Evolutionary conservation across 768 basidiomycete species (phyloP), one percentile per base, ranked within the genome.

Genomic region (Kwoniella mangroviensis): DNA sequence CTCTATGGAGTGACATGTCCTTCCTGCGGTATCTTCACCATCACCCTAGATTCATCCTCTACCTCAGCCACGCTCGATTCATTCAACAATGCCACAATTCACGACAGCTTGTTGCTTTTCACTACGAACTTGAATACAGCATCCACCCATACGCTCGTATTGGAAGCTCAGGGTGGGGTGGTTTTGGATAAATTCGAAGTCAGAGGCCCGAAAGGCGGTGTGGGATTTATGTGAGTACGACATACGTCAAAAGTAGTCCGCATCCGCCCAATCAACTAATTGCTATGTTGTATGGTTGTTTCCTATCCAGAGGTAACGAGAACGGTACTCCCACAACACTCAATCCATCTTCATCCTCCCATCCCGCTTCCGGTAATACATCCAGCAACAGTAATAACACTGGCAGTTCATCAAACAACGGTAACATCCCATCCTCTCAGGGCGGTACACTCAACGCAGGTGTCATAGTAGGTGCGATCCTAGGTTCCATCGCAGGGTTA

Each of bases 31-130:
- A 13, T 21, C 12, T 77, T 57, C 67, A 70, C 49, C 3, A 60
- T 74, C 11, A 71, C 67, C 1, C 63, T 79, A 1, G 74, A 79
- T 45, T 6, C 65, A 43, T 42, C 67, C 17, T 59, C 42, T 7
- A 12, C 60, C 22, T 17, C 22, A 7, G 56, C 75, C 3, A 75
- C 68, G 42, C 60, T 65, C 21, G 52, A 65, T 15, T 34, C 51
- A 10, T 24, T 53, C 4, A 69, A 70, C 43, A 62, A 72, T 24
- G 66, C 73, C 6, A 66, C 61, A n/a, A 67, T 68, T 3, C 79
- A 80, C 55, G 56, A 63, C 22, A 70, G 69, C 15, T 49, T 73
- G 13, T 40, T 80, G 34, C 78, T 68, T 67, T 77, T 77, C 65
- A 63, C 67, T 5, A 52, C 74, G 0, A 71, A 73, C 42, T 73